These are phyloP conservation scores for Gastrolobium bilobum DNA, from an alignment of 306 rosid genomes.

Conservation along the genomic window DNA sequence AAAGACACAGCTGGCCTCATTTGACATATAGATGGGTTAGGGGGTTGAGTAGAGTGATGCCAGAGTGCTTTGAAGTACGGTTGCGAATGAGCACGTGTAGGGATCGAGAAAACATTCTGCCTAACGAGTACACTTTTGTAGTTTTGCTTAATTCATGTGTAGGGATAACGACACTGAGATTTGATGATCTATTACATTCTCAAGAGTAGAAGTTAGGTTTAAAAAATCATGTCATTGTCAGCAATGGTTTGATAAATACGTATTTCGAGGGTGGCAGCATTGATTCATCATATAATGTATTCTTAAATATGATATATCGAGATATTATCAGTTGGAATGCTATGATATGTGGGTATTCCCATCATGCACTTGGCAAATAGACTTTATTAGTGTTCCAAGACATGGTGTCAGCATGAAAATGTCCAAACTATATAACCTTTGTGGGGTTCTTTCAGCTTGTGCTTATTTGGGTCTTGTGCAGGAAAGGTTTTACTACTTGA, in stretches of 20 bases:
- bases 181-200: slow-evolving; percentile 65
- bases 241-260: slow-evolving; percentile 74
- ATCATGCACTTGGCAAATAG: slow-evolving; percentile 75
- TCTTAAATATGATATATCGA: slow-evolving; percentile 51
- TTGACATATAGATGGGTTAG: no score
- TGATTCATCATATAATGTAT: slow-evolving; percentile 64
- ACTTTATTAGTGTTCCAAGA: slow-evolving; percentile 65
- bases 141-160: slow-evolving; percentile 74
- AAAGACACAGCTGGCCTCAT: no score
- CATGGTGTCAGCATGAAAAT: slow-evolving; percentile 59
- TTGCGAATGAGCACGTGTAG: no score
- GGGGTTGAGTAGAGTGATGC: no score
- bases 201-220: slow-evolving; percentile 66
- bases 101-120: slow-evolving; percentile 55
- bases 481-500: slow-evolving; percentile 65
- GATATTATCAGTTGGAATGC: slow-evolving; percentile 70
- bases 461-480: slow-evolving; percentile 65
- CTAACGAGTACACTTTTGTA: slow-evolving; percentile 69
- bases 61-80: no score
- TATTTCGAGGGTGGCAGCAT: slow-evolving; percentile 75
- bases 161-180: slow-evolving; percentile 60
- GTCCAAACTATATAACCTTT: slow-evolving; percentile 65
- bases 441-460: slow-evolving; percentile 73
- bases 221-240: slow-evolving; percentile 58
- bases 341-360: slow-evolving; percentile 74